Conservation (phyloP, 106 monocot species). For the Amphibolis antarctica region DNA sequence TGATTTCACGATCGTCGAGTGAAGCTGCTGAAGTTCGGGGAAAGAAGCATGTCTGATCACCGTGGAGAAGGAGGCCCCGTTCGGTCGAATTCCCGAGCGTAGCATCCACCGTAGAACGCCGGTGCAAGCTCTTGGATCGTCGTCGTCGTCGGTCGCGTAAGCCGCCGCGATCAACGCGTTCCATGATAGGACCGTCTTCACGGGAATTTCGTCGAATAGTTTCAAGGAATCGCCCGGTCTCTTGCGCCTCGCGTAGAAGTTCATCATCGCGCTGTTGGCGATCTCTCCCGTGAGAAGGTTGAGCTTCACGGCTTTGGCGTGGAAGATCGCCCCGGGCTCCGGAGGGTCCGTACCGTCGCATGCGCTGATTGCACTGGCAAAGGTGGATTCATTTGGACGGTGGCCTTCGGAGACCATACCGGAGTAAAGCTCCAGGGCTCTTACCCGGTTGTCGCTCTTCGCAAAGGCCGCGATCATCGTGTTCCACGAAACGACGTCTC, state of each 20-base stretch:
- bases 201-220: slow-evolving; percentile 30
- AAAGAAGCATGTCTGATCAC: slow-evolving; percentile 25
- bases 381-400: slow-evolving; percentile 41
- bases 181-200: slow-evolving; percentile 37
- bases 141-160: slow-evolving; percentile 9
- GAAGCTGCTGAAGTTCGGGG: slow-evolving; percentile 38
- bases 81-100: slow-evolving; percentile 26
- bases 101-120: slow-evolving; percentile 45
- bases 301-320: slow-evolving; percentile 48
- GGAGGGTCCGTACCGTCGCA: slow-evolving; percentile 12
- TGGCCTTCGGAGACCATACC: slow-evolving; percentile 28
- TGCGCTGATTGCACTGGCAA: slow-evolving; percentile 30
- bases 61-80: slow-evolving; percentile 61
- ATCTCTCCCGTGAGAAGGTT: slow-evolving; percentile 28
- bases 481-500: slow-evolving; percentile 63
- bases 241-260: slow-evolving; percentile 37
- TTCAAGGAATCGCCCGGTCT: slow-evolving; percentile 17
- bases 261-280: slow-evolving; percentile 37
- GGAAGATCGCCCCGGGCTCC: slow-evolving; percentile 33
- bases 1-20: slow-evolving; percentile 46
- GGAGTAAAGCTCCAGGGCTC: slow-evolving; percentile 34
- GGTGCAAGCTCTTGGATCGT: slow-evolving; percentile 6
- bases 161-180: slow-evolving; percentile 45
- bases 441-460: slow-evolving; percentile 19
- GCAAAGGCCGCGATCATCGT: slow-evolving; percentile 34